These are phyloP conservation scores for Aspergillus texensis DNA, from an alignment of 2,329 filamentous ascomycete species.

Conservation along the genomic window DNA sequence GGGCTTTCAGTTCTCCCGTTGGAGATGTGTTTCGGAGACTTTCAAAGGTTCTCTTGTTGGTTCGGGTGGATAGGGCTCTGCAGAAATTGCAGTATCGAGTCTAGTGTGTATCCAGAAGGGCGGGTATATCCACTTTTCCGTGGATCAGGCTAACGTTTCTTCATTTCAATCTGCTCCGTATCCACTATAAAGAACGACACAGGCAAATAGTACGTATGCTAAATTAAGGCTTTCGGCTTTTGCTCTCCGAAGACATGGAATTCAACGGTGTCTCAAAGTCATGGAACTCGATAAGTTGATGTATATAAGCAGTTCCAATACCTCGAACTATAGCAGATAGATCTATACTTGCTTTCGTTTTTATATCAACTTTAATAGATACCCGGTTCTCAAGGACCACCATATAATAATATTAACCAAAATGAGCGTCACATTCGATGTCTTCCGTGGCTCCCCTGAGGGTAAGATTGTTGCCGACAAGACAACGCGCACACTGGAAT, in stretches of 20 bases:
- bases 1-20: background rate
- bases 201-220: background rate
- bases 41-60: background rate
- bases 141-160: background rate
- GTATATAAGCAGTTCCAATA: background rate
- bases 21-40: background rate
- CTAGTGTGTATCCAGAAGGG: background rate
- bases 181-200: background rate
- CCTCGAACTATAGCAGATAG: background rate
- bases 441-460: conserved; percentile 23
- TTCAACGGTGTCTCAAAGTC: background rate
- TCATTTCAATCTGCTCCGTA: background rate
- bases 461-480: conserved; percentile 19
- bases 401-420: background rate
- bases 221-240: background rate
- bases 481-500: conserved; percentile 10
- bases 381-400: background rate
- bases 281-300: background rate
- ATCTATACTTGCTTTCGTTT: background rate
- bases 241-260: background rate
- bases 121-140: background rate
- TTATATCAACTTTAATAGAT: too few relatives aligned
- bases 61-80: background rate
- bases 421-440: conserved; percentile 14
- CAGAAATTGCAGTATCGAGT: background rate